Conservation (phyloP, 225 moss, liverwort and hornwort genomes). For the Takakia lepidozioides region DNA sequence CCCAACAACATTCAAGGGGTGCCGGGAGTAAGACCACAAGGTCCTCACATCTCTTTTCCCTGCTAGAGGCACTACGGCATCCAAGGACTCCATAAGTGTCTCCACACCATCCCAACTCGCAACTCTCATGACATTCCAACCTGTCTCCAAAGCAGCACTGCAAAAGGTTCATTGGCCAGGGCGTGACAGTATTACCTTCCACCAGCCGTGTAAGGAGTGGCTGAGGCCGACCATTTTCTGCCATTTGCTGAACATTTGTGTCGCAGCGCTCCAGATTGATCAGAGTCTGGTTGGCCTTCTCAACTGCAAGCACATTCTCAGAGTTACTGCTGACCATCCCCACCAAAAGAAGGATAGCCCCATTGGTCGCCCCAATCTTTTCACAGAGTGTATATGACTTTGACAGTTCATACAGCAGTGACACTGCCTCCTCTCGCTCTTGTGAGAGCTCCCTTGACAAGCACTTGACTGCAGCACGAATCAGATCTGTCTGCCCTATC, state of each 20-base stretch:
- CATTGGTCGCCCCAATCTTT: conserved; percentile 75
- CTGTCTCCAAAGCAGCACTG: too few relatives aligned
- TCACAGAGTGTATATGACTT: conserved; percentile 63
- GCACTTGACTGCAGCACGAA: conserved; percentile 68
- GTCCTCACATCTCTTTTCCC: too few relatives aligned
- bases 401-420: conserved; percentile 67
- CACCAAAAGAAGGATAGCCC: conserved; percentile 73
- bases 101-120: too few relatives aligned
- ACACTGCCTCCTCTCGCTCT: conserved; percentile 82
- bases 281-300: conserved; percentile 59
- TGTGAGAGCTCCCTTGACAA: conserved; percentile 55
- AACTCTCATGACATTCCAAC: too few relatives aligned
- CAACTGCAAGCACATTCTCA: conserved; percentile 49
- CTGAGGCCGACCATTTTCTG: conserved; percentile 84
- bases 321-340: conserved; percentile 68
- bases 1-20: too few relatives aligned
- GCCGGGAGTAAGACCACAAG: too few relatives aligned
- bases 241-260: conserved; percentile 76
- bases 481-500: conserved; percentile 54
- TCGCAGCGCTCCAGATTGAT: conserved; percentile 72
- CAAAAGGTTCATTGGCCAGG: too few relatives aligned
- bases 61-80: too few relatives aligned
- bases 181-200: too few relatives aligned
- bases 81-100: too few relatives aligned
- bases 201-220: conserved; percentile 73